Evolutionary conservation across 108 stramenopile species (phyloP), one percentile per base, ranked within the genome.

Genomic region (Cyclotella kingstonii): DNA sequence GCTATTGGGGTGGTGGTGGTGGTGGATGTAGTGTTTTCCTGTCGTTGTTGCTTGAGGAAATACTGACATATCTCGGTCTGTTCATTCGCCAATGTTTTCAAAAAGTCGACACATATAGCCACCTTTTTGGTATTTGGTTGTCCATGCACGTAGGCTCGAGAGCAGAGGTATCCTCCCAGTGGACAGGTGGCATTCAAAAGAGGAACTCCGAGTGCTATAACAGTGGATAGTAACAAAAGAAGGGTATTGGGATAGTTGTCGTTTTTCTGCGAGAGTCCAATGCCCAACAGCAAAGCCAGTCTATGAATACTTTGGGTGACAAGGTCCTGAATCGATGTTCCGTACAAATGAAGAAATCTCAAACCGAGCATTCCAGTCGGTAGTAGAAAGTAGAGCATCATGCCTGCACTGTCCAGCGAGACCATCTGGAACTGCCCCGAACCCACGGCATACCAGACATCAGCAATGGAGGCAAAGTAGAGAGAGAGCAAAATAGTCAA

Each of bases 371-470:
- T 10, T 2, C 45, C 49, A 17, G 35, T 34, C 7, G 76, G 76
- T 6, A 34, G 42, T 40, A 72, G 38, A 43, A 77, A 71, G 23
- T 54, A 77, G 11, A 77, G 2, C 28, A 66, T 59, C 63, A 77
- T 72, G 4, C 76, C 70, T 6, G 27, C 42, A 18, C 65, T 56
- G 29, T 77, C 76, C 35, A 77, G 30, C 25, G 70, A 71, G 9
- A 77, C 50, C 76, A 77, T 77, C 45, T 66, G 70, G 29, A 77
- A 77, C 27, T 77, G 76, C 23, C 76, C 70, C 35, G 76, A 71
- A 14, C 76, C 76, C 27, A 77, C 64, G 11, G 70, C 43, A 27
- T 77, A 77, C 76, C 76, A 77, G 9, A 60, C 55, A 46, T 77
- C 76, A 2, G 64, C 51, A 2, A 66, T 40, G 0, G 49, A 18